phyloP scores from a whole-genome alignment of 1,284 basidiomycete genomes.

The Dichomitus squalens region DNA sequence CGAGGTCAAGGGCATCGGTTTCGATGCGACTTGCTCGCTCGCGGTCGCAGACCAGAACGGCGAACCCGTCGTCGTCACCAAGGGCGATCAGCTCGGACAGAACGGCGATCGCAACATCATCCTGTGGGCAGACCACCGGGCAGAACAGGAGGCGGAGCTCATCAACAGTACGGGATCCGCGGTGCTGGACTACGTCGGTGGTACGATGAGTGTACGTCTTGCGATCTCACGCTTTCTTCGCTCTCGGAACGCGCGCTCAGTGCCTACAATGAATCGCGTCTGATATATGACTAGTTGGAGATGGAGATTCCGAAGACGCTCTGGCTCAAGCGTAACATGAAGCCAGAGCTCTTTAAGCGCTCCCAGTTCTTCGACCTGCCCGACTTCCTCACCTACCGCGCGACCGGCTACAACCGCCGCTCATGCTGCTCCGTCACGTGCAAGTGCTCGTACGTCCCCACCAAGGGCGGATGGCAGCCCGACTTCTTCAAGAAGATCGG shows the following conservation, averaged over 20 bases:
- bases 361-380: slow-evolving; percentile 98
- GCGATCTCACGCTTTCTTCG: background rate
- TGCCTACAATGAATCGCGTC: background rate
- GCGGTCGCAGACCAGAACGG: slow-evolving; percentile 84
- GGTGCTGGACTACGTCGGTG: slow-evolving; percentile 94
- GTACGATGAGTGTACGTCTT: slow-evolving; percentile 87
- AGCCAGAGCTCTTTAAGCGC: slow-evolving; percentile 68
- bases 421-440: slow-evolving; percentile 95
- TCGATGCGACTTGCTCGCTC: slow-evolving; percentile 96
- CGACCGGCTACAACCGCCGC: slow-evolving; percentile 79
- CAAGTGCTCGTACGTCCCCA: slow-evolving; percentile 96
- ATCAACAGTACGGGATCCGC: slow-evolving; percentile 88
- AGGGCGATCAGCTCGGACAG: slow-evolving; percentile 63
- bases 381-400: slow-evolving; percentile 94
- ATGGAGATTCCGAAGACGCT: slow-evolving; percentile 98
- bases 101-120: slow-evolving; percentile 82
- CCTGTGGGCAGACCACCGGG: slow-evolving; percentile 94
- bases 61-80: slow-evolving; percentile 79
- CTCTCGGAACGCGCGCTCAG: background rate
- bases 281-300: slow-evolving; percentile 64
- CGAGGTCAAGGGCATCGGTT: slow-evolving; percentile 87
- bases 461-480: slow-evolving; percentile 82
- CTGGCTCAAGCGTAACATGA: slow-evolving; percentile 94
- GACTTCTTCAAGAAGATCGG: slow-evolving; percentile 88
- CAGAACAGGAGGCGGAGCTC: slow-evolving; percentile 86